phyloP scores from a whole-genome alignment of 2,329 filamentous ascomycete species.

The Nemania sp. region DNA sequence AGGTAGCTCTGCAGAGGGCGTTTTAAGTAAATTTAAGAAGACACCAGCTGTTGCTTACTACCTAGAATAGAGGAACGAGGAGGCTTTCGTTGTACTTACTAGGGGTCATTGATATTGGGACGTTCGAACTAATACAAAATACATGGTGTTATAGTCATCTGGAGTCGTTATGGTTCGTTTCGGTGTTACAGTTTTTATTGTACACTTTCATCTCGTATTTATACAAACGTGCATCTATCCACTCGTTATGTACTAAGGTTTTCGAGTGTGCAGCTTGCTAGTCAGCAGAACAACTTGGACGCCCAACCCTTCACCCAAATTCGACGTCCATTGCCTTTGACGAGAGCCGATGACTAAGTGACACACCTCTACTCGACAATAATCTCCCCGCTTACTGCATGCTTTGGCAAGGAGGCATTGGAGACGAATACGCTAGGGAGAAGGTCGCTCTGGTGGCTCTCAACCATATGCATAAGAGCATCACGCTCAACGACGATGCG shows the following conservation, averaged over 20 bases:
- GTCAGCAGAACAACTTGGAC: not conserved
- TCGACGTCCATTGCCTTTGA: not conserved
- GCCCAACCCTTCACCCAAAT: no score
- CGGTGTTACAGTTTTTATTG: slow-evolving; percentile 26
- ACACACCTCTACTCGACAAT: slow-evolving; percentile 46
- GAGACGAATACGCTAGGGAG: slow-evolving; percentile 59
- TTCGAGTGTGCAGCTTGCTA: slow-evolving; percentile 7
- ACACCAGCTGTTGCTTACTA: no score
- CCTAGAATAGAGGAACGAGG: no score
- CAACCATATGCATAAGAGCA: slow-evolving; percentile 81
- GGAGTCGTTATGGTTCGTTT: not conserved
- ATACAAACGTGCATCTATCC: slow-evolving; percentile 30
- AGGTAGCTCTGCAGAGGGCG: no score
- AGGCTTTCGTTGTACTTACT: no score
- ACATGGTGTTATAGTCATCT: not conserved
- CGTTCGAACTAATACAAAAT: not conserved
- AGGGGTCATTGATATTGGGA: no score
- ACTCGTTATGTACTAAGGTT: not conserved
- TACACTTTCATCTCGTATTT: slow-evolving; percentile 37
- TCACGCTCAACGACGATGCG: slow-evolving; percentile 87
- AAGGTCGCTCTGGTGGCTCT: slow-evolving; percentile 77
- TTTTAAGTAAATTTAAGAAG: no score
- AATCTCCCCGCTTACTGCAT: slow-evolving; percentile 45
- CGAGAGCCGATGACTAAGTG: not conserved
- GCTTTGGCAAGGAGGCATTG: slow-evolving; percentile 50